These are phyloP conservation scores for Lachancea meyersii DNA, from an alignment of 805 yeast species.

Conservation along the genomic window DNA sequence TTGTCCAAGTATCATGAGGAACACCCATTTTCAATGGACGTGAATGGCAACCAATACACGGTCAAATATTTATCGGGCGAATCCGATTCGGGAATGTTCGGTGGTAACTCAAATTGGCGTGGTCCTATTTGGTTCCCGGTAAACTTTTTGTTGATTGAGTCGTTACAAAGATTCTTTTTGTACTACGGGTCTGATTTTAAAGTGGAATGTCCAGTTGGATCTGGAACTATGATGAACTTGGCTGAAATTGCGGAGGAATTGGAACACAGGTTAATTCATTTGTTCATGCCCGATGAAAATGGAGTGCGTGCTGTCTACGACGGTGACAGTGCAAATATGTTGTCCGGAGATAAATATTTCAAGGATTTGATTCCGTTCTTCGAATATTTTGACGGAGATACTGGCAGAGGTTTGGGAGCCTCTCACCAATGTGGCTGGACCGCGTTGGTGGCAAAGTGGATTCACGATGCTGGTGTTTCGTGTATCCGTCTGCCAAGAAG, in stretches of 20 bases:
- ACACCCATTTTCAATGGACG: constrained; percentile 79
- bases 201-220: constrained; percentile 82
- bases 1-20: constrained; percentile 79
- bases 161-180: constrained; percentile 77
- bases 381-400: constrained; percentile 90
- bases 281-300: constrained; percentile 63
- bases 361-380: constrained; percentile 71
- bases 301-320: constrained; percentile 77
- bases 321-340: constrained; percentile 50
- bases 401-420: constrained; percentile 90
- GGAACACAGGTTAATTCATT: constrained; percentile 74
- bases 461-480: constrained; percentile 79
- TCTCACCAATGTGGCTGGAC: constrained; percentile 98
- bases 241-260: constrained; percentile 89
- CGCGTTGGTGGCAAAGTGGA: constrained; percentile 83
- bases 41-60: constrained; percentile 62
- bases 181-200: constrained; percentile 83
- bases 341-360: constrained; percentile 61
- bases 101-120: constrained; percentile 96
- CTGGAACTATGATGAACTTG: constrained; percentile 67
- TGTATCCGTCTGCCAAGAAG: constrained; percentile 32
- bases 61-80: constrained; percentile 82
- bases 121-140: constrained; percentile 98
- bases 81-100: constrained; percentile 88
- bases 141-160: constrained; percentile 77